Evolutionary conservation across 495 filamentous ascomycete species (phyloP).

Genomic region (Apodospora peruviana): DNA sequence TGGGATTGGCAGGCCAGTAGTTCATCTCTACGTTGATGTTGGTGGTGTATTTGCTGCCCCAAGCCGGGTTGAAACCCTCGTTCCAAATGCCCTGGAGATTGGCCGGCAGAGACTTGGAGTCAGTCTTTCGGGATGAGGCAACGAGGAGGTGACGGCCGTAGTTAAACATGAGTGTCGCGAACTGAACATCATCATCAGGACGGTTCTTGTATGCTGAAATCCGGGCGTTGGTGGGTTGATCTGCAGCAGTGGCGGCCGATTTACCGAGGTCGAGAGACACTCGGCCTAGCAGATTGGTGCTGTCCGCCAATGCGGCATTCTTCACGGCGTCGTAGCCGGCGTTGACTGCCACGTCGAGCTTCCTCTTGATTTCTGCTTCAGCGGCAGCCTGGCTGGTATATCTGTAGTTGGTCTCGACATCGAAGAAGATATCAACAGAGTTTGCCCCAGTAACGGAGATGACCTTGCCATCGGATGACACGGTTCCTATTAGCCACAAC

Average conservation of each 20-base stretch:
- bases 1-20: constrained; percentile 48
- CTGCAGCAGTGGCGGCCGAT: background rate
- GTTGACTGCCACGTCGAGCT: constrained; percentile 16
- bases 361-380: constrained; percentile 23
- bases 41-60: constrained; percentile 52
- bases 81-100: constrained; percentile 59
- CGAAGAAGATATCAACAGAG: constrained; percentile 14
- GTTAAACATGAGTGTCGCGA: constrained; percentile 42
- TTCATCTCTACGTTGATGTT: constrained; percentile 61
- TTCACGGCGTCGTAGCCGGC: constrained; percentile 6
- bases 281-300: constrained; percentile 6
- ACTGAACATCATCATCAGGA: constrained; percentile 21
- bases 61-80: constrained; percentile 40
- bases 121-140: constrained; percentile 30
- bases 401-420: constrained; percentile 17
- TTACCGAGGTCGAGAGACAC: background rate
- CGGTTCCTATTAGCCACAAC: constrained; percentile 20
- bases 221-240: background rate
- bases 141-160: constrained; percentile 45
- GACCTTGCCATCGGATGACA: constrained; percentile 6
- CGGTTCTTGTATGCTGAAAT: background rate
- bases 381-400: constrained; percentile 15
- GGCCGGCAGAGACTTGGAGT: constrained; percentile 36
- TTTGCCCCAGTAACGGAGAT: constrained; percentile 16
- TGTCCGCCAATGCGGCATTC: constrained; percentile 10